Conservation (phyloP, 805 yeast species). For the Ogataea neopini region DNA sequence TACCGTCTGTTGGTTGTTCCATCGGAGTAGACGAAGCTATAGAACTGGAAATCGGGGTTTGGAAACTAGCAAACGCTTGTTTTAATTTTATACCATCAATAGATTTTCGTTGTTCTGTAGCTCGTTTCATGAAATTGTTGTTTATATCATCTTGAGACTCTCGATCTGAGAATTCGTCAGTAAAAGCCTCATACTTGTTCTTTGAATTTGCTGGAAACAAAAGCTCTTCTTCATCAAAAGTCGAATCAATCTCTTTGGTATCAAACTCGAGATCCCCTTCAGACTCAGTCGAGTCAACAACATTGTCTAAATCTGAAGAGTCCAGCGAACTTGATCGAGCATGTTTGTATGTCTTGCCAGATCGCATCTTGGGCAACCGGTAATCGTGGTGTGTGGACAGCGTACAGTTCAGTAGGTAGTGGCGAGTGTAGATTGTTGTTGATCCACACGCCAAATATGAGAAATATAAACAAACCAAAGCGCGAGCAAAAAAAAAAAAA, state of each 20-base stretch:
- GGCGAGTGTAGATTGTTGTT: not conserved
- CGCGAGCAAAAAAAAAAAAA: not conserved
- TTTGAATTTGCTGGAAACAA: not conserved
- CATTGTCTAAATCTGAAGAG: constrained; percentile 14
- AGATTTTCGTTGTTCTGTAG: not conserved
- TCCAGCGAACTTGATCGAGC: constrained; percentile 10
- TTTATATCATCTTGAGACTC: constrained; percentile 5
- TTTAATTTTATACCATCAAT: not conserved
- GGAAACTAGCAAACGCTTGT: constrained; percentile 4
- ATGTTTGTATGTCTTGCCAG: not conserved
- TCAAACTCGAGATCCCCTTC: constrained; percentile 14
- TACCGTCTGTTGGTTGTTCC: constrained; percentile 6
- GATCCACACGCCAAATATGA: not conserved
- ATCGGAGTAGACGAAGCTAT: constrained; percentile 20
- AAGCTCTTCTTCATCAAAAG: constrained; percentile 1
- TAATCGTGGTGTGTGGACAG: not conserved
- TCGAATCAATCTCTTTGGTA: constrained; percentile 1
- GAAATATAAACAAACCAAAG: not conserved
- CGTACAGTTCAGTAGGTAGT: not conserved
- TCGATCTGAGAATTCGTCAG: constrained; percentile 1
- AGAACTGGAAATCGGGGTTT: constrained; percentile 15
- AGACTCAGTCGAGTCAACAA: constrained; percentile 11
- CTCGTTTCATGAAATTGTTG: constrained; percentile 5
- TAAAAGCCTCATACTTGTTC: not conserved
- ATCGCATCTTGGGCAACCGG: not conserved